Conservation (phyloP, 495 filamentous ascomycete species). For the Filosporella fistucella region DNA sequence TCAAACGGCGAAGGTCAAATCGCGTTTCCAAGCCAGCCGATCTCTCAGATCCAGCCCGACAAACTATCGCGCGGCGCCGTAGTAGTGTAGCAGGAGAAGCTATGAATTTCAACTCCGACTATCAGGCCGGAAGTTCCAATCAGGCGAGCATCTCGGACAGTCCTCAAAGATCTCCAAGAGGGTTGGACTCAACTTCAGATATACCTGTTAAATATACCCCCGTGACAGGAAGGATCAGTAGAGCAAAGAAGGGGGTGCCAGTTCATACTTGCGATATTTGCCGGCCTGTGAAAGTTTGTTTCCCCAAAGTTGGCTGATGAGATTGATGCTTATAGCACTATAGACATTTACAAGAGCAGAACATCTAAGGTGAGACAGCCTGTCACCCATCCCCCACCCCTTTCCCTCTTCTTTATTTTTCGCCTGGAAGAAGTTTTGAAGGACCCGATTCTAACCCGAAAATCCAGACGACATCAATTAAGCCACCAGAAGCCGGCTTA, state of each 20-base stretch:
- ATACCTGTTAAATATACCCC: conserved; percentile 55
- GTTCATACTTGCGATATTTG: conserved; percentile 65
- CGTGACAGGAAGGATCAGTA: conserved; percentile 70
- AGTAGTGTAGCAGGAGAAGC: conserved; percentile 10
- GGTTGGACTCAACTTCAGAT: conserved; percentile 23
- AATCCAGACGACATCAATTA: conserved; percentile 74
- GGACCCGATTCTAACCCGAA: neutral
- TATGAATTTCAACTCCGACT: conserved; percentile 16
- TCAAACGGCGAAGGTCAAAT: conserved; percentile 22
- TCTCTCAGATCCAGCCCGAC: neutral
- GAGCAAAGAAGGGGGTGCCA: conserved; percentile 77
- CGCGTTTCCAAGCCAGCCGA: conserved; percentile 10
- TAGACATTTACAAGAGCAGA: conserved; percentile 80
- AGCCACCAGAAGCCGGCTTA: conserved; percentile 74
- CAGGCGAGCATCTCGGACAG: conserved; percentile 12
- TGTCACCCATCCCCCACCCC: no score
- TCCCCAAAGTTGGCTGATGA: neutral
- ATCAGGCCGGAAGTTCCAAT: conserved; percentile 9
- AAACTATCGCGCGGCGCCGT: conserved; percentile 7
- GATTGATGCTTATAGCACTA: neutral
- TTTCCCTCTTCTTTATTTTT: no score
- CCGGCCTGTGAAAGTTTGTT: conserved; percentile 8
- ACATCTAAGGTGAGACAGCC: conserved; percentile 60
- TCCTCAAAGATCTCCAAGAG: conserved; percentile 20
- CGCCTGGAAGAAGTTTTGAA: no score